Evolutionary conservation across 2,329 filamentous ascomycete genomes (phyloP).

Genomic region (Nigrograna mackinnonii): DNA sequence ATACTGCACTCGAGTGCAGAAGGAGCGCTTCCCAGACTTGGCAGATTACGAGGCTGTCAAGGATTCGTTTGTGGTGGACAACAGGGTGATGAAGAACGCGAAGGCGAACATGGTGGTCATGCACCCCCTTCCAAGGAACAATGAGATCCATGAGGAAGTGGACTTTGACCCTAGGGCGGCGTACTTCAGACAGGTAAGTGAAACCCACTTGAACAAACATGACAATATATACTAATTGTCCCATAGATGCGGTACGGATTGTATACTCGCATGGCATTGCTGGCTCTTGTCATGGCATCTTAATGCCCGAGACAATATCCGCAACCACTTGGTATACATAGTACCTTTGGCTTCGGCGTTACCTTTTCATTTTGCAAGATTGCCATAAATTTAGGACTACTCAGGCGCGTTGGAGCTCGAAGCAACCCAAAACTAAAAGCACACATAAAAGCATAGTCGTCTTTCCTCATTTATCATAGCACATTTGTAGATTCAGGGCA

Average conservation of each 20-base stretch:
- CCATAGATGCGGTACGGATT: slow-evolving; percentile 92
- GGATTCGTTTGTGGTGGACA: slow-evolving; percentile 87
- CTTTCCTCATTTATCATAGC: too few relatives aligned
- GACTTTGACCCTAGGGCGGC: slow-evolving; percentile 96
- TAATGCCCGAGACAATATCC: slow-evolving; percentile 17
- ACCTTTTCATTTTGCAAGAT: neutral
- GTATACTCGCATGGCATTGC: slow-evolving; percentile 95
- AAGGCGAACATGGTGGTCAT: slow-evolving; percentile 94
- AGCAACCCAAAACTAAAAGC: too few relatives aligned
- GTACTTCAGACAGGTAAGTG: slow-evolving; percentile 97
- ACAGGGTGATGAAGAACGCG: slow-evolving; percentile 84
- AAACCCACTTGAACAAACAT: neutral
- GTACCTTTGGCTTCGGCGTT: neutral
- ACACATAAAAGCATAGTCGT: too few relatives aligned
- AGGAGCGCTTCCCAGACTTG: slow-evolving; percentile 86
- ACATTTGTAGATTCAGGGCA: too few relatives aligned
- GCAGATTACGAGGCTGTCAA: slow-evolving; percentile 85
- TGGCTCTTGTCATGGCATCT: slow-evolving; percentile 84
- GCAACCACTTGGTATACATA: neutral
- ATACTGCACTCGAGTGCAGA: slow-evolving; percentile 96
- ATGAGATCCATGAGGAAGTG: slow-evolving; percentile 92
- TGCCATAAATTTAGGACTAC: too few relatives aligned
- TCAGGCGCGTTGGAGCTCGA: too few relatives aligned
- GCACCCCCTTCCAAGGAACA: slow-evolving; percentile 92
- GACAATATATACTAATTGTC: neutral